A percentile compares a stretch with the other conserved stretches of the same genome.
Evolutionary conservation across 306 rosid species (phyloP).

Genomic region (Cucurbita moschata): DNA sequence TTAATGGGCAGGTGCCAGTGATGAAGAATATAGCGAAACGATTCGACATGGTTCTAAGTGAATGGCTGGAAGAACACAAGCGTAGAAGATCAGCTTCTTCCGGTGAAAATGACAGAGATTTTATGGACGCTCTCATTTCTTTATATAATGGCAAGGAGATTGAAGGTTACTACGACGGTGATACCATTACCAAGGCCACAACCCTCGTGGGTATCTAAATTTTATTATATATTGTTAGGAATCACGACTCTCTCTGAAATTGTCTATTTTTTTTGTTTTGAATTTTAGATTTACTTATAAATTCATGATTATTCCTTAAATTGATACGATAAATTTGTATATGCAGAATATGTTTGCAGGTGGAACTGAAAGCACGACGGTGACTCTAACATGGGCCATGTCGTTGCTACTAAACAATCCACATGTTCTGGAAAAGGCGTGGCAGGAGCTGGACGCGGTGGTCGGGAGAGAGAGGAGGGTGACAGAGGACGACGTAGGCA

Average conservation of each 20-base stretch:
- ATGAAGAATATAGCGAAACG: constrained; percentile 17
- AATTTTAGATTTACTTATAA: too few species aligned
- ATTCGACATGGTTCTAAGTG: constrained; percentile 5
- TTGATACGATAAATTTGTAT: too few species aligned
- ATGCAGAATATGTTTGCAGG: constrained; percentile 6
- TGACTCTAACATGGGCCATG: constrained; percentile 17
- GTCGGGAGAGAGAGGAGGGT: constrained; percentile 9
- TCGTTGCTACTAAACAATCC: constrained; percentile 13
- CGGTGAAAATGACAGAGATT: constrained; percentile 13
- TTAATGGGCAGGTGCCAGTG: constrained; percentile 20
- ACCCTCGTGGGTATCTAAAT: constrained; percentile 11
- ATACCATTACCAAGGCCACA: constrained; percentile 34
- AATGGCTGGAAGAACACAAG: constrained; percentile 19
- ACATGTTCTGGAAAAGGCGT: background rate
- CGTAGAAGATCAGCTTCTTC: background rate
- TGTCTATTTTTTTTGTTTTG: too few species aligned
- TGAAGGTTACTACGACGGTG: constrained; percentile 23
- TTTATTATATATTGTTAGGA: too few species aligned
- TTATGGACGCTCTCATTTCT: constrained; percentile 23
- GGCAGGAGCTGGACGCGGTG: constrained; percentile 9
- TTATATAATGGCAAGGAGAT: constrained; percentile 5
- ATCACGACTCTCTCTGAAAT: too few species aligned
- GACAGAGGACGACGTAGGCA: constrained; percentile 12
- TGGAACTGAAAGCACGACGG: constrained; percentile 12
- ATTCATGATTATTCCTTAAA: too few species aligned